Evolutionary conservation across 2,329 filamentous ascomycete genomes (phyloP).

Genomic region (Xenosphaeropsis pyriputrescens): DNA sequence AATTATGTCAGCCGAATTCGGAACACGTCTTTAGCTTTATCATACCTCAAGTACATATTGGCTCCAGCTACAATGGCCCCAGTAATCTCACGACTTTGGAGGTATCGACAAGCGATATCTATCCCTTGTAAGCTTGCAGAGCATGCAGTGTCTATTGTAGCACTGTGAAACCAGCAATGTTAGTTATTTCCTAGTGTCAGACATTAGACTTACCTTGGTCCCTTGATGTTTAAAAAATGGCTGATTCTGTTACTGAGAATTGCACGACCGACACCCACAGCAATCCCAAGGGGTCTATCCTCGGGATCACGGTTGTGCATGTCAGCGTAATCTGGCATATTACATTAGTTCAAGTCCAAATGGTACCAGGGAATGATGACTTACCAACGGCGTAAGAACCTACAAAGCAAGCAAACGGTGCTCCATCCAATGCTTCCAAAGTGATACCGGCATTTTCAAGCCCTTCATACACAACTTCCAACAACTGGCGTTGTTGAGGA

Average conservation of each 20-base stretch:
- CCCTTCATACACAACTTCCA: background rate
- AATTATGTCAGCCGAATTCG: background rate
- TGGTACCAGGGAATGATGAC: no score
- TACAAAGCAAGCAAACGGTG: background rate
- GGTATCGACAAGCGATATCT: constrained; percentile 32
- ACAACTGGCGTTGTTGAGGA: background rate
- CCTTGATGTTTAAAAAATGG: constrained; percentile 9
- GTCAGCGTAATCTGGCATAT: background rate
- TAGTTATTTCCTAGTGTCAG: no score
- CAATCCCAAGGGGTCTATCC: no score
- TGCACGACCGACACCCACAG: no score
- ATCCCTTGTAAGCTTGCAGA: constrained; percentile 38
- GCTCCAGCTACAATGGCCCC: constrained; percentile 11
- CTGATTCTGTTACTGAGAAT: no score
- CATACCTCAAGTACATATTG: constrained; percentile 11
- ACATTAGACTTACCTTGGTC: constrained; percentile 40
- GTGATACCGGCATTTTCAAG: background rate
- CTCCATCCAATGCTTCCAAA: background rate
- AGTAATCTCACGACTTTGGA: constrained; percentile 27
- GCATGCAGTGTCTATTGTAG: constrained; percentile 42
- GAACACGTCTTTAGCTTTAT: constrained; percentile 2
- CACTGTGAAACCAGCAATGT: no score
- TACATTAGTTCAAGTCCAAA: no score
- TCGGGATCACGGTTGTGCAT: background rate
- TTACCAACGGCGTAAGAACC: constrained; percentile 25